Percentiles rank a stretch among this genome's conserved stretches.
Evolutionary conservation across 1,284 basidiomycete species (phyloP).

Genomic region (Erythrobasidium hasegawianum): DNA sequence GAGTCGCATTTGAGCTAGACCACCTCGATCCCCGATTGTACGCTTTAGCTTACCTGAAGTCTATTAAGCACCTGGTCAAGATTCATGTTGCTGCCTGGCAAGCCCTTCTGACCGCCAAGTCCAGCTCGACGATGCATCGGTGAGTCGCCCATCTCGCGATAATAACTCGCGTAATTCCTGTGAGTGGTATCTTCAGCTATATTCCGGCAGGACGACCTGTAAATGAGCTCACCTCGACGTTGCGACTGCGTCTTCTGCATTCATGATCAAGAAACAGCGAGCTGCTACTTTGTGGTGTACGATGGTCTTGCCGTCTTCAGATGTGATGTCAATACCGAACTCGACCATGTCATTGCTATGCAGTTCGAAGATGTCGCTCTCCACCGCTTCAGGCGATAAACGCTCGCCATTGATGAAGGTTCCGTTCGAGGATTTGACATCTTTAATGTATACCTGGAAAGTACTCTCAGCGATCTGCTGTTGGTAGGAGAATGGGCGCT

Average conservation of each 20-base stretch:
- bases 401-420: constrained; percentile 97
- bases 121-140: constrained; percentile 32
- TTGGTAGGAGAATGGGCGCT: not conserved
- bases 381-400: constrained; percentile 81
- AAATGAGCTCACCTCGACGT: constrained; percentile 37
- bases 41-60: constrained; percentile 49
- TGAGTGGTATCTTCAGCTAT: not conserved
- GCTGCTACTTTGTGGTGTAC: constrained; percentile 98
- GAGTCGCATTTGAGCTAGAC: not conserved
- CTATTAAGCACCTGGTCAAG: constrained; percentile 55
- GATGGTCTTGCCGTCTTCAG: constrained; percentile 96
- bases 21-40: not conserved
- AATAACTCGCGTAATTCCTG: constrained; percentile 43
- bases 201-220: not conserved
- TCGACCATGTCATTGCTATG: constrained; percentile 93
- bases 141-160: constrained; percentile 39
- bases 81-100: constrained; percentile 43
- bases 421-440: constrained; percentile 96
- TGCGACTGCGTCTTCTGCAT: constrained; percentile 67
- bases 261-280: constrained; percentile 82
- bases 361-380: constrained; percentile 89
- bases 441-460: constrained; percentile 87
- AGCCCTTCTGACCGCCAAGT: constrained; percentile 4
- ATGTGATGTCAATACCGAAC: constrained; percentile 98
- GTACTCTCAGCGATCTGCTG: not conserved